A percentile compares a stretch with the other conserved stretches of the same genome.
Evolutionary conservation across 441 rosid genomes (phyloP).

Genomic region (Pelargonium myrrhifolium): DNA sequence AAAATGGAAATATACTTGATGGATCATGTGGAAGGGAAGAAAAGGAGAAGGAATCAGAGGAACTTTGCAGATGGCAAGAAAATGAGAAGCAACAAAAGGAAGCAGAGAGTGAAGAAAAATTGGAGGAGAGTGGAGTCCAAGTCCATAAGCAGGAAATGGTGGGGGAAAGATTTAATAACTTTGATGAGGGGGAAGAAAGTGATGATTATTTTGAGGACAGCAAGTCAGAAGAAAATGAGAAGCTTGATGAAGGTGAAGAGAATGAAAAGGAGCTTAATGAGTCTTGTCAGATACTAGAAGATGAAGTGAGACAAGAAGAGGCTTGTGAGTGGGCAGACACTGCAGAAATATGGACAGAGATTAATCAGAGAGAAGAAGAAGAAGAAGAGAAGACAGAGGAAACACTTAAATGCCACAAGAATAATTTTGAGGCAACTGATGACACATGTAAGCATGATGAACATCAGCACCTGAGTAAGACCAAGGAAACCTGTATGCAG

Average conservation of each 20-base stretch:
- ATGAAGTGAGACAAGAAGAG: conserved; percentile 15
- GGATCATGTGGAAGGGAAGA: conserved; percentile 35
- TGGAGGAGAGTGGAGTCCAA: conserved; percentile 16
- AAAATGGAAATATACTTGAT: conserved; percentile 31
- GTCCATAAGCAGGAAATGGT: conserved; percentile 19
- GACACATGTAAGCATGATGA: conserved; percentile 21
- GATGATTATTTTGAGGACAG: conserved; percentile 31
- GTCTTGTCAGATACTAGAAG: conserved; percentile 5
- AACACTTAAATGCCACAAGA: conserved; percentile 20
- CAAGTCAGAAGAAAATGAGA: conserved; percentile 28
- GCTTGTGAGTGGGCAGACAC: conserved; percentile 29
- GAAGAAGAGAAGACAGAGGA: conserved; percentile 23
- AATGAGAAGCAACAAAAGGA: conserved; percentile 25
- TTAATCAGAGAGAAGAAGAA: conserved; percentile 27
- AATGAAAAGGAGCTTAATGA: conserved; percentile 26
- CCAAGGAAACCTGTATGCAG: conserved; percentile 22
- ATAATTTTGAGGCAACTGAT: conserved; percentile 22
- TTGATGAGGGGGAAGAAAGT: conserved; percentile 28
- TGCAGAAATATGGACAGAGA: conserved; percentile 26
- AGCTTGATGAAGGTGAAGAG: conserved; percentile 27
- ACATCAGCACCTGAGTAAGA: conserved; percentile 18
- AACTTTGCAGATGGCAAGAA: conserved; percentile 28
- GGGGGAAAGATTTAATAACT: conserved; percentile 19
- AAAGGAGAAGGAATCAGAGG: conserved; percentile 26
- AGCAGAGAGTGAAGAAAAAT: conserved; percentile 23